These are phyloP conservation scores for Kurtzmaniella quercitrusa DNA, from an alignment of 1,139 yeast species.

Conservation along the genomic window DNA sequence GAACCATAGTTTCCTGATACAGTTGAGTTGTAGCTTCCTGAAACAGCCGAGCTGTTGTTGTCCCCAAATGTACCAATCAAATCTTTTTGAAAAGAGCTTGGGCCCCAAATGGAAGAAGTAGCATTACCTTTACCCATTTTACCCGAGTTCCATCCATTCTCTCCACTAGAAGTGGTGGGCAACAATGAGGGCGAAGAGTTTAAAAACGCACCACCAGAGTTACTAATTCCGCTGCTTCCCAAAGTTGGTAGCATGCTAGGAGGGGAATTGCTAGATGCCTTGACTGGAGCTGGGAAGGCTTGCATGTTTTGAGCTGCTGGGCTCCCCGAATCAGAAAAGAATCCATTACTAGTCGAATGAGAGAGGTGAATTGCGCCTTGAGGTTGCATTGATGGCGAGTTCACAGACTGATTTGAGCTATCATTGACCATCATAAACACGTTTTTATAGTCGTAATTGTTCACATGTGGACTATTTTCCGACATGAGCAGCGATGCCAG, in stretches of 20 bases:
- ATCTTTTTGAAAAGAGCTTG: neutral
- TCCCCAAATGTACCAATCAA: neutral
- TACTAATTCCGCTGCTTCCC: slow-evolving; percentile 9
- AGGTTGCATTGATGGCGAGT: slow-evolving; percentile 15
- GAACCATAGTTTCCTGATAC: slow-evolving; percentile 1
- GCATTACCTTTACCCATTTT: neutral
- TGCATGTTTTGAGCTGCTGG: slow-evolving; percentile 14
- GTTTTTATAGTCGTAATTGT: slow-evolving; percentile 8
- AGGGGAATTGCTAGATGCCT: slow-evolving; percentile 19
- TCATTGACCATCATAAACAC: slow-evolving; percentile 16
- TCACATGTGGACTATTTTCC: slow-evolving; percentile 5
- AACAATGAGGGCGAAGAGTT: slow-evolving; percentile 10
- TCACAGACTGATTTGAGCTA: slow-evolving; percentile 19
- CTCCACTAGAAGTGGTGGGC: slow-evolving; percentile 4
- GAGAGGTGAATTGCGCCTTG: slow-evolving; percentile 8
- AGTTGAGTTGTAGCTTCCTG: neutral
- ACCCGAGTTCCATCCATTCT: neutral
- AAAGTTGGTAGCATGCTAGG: slow-evolving; percentile 23
- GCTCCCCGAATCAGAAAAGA: slow-evolving; percentile 13
- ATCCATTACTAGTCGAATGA: slow-evolving; percentile 11
- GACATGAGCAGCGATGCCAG: slow-evolving; percentile 6
- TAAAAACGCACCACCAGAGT: slow-evolving; percentile 7
- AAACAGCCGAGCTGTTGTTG: neutral
- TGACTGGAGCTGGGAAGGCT: slow-evolving; percentile 5
- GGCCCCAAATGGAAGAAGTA: slow-evolving; percentile 1